Conservation (phyloP, 2,329 filamentous ascomycete genomes). For the Macrophomina pseudophaseolina region DNA sequence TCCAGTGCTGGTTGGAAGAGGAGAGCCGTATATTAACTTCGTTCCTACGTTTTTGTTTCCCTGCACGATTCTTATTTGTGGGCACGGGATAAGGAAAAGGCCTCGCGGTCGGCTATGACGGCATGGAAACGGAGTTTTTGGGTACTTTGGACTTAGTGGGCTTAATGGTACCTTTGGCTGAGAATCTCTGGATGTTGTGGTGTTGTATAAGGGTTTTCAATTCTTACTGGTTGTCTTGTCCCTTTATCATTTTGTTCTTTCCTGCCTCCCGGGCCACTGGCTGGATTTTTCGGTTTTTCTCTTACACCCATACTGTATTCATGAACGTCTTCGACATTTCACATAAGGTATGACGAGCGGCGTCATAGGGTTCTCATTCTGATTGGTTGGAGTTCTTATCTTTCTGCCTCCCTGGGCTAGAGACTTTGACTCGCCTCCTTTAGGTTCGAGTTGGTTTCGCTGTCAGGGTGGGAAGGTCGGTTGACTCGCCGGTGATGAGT, state of each 20-base stretch:
- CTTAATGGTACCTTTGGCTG: not conserved
- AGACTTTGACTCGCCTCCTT: conserved; percentile 32
- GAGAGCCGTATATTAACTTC: conserved; percentile 1
- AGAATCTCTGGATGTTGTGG: not conserved
- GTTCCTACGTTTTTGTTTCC: not conserved
- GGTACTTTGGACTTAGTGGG: not conserved
- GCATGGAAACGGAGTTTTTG: conserved; percentile 6
- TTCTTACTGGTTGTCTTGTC: conserved; percentile 10
- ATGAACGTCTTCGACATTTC: not conserved
- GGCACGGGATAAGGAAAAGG: not conserved
- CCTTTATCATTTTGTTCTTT: not conserved
- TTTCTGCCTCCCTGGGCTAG: conserved; percentile 14
- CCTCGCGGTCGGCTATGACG: not conserved
- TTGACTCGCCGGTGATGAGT: not conserved
- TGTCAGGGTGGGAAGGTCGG: not conserved
- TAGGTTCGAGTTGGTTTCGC: conserved; percentile 26
- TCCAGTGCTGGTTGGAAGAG: conserved; percentile 11
- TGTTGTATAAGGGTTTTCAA: not conserved
- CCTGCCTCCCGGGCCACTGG: no score
- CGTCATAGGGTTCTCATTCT: not conserved
- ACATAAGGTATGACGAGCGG: not conserved
- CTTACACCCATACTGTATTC: not conserved
- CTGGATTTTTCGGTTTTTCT: not conserved
- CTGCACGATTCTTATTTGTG: not conserved
- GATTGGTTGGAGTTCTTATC: conserved; percentile 7